Base-by-base conservation (phyloP, 495 filamentous ascomycete species). In the Xylaria palmicola region DNA sequence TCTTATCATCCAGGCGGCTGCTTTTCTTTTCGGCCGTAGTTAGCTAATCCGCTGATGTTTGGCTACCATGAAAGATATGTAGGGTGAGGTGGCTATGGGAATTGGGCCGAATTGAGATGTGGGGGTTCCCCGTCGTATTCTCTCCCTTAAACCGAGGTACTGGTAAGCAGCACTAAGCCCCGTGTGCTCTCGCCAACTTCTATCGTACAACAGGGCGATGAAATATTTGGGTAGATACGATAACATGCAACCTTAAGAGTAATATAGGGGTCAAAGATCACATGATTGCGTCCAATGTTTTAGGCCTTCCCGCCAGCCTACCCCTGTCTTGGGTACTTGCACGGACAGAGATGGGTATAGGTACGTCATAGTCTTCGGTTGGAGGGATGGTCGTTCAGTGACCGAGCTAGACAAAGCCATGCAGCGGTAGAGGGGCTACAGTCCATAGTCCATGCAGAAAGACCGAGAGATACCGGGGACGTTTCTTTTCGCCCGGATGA, bases 291-390 rank as follows among this genome's bases (percentile, higher is more conserved):
- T n/a, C n/a, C n/a, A n/a, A 20, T 19, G 15, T 50, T 32, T 15
- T 36, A 9, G 49, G 29, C 19, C 20, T 24, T 37, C 17, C n/a
- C 29, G 20, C 9, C 30, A 9, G 5, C 27, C 37, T 20, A 20
- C 5, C 19, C 17, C 2, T 3, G 6, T 54, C 17, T 5, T 44
- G 22, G 17, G 26, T 54, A 45, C 17, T 54, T 41, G 19, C 15
- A 5, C 51, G 24, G n/a, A 44, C 44, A 27, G 30, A 56, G n/a
- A 39, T 6, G 13, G 37, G 37, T 26, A 43, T 51, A 10, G n/a
- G 8, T 56, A 56, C 53, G 53, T 56, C 53, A 56, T 56, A 22
- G 36, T 32, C 53, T 22, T 56, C 53, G 53, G 53, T 39, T 27
- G 24, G 26, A 56, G 10, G 53, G 53, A 56, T 13, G 37, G 26